These are phyloP conservation scores for Colletotrichum coccodes DNA, from an alignment of 2,329 filamentous ascomycete genomes.

Conservation along the genomic window DNA sequence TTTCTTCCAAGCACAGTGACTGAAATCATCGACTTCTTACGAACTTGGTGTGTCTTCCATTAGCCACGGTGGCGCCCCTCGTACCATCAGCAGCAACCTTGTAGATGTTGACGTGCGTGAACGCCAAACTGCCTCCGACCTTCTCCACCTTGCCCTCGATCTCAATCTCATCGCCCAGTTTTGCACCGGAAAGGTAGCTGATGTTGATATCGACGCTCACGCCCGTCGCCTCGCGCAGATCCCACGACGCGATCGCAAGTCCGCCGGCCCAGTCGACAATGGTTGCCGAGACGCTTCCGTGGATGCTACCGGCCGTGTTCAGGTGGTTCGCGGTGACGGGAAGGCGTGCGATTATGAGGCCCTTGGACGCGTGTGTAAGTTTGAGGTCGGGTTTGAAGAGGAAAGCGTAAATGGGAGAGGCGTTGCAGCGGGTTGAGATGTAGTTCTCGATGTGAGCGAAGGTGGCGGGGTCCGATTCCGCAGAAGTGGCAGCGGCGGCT, in stretches of 20 bases:
- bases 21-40: constrained; percentile 19
- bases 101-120: constrained; percentile 44
- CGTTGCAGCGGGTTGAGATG: constrained; percentile 36
- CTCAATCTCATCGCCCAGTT: constrained; percentile 73
- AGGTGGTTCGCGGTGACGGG: constrained; percentile 34
- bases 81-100: constrained; percentile 29
- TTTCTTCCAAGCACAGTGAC: neutral
- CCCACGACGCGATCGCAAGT: constrained; percentile 75
- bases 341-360: constrained; percentile 35
- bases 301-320: constrained; percentile 63
- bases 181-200: constrained; percentile 72
- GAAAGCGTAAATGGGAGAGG: constrained; percentile 37
- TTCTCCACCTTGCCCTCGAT: constrained; percentile 73
- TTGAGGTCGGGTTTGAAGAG: constrained; percentile 33
- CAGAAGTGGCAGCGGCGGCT: constrained; percentile 3
- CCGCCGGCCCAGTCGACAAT: constrained; percentile 80
- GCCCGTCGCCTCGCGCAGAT: constrained; percentile 70
- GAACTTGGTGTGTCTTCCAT: constrained; percentile 34
- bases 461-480: constrained; percentile 32
- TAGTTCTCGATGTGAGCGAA: constrained; percentile 36
- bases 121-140: constrained; percentile 74
- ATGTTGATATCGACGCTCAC: constrained; percentile 82
- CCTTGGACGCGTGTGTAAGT: constrained; percentile 36
- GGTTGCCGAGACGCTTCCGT: constrained; percentile 77
- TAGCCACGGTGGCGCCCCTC: constrained; percentile 27